Base-by-base conservation (phyloP, 148 eudicot species). In the Fagopyrum esculentum region DNA sequence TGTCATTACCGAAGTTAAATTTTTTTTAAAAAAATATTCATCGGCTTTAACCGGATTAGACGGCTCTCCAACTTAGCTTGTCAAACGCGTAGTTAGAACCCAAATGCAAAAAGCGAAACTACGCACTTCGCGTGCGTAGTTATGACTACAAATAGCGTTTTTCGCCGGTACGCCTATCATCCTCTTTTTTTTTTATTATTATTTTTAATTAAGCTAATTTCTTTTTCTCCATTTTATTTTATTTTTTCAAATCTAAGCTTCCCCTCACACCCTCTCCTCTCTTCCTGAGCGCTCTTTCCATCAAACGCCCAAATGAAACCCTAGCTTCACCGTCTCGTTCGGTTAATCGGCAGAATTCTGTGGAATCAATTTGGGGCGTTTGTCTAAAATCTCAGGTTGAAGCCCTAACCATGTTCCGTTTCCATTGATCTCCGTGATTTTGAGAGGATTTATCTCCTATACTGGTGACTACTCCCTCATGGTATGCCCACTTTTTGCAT, bases 171-270 rank as follows among this genome's bases (percentile, higher is more conserved):
- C 26, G 26, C 26, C 26, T 22, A 22, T 22, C 26, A 22, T 22
- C 26, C 26, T 22, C 26, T 22, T 22, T 22, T 22, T 22, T 22
- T 22, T 22, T 22, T 22, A 22, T 66, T 43, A 15, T 66, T 26
- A 30, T 35, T 64, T 66, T 66, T 66, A 74, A 56, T 16, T 15
- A 9, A 9, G 15, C 29, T 15, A 13, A n/a, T 52, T 69, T 69
- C n/a, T 63, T 55, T 29, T 49, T 44, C 22, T 56, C 6, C 55
- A 5, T 56, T 56, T 12, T 12, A 49, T 49, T 46, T 49, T 19
- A 64, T 22, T 51, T 77, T 71, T 56, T 59, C 73, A 82, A 82
- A 80, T 71, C 78, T 71, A 71, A 76, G 74, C 69, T 74, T 66
- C 75, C 29, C 68, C 81, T 77, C 57, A 52, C 69, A 63, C 69